A percentile compares a stretch with the other conserved stretches of the same genome.
Conservation (phyloP, 345 rosid genomes). For the Dipteronia sinensis region DNA sequence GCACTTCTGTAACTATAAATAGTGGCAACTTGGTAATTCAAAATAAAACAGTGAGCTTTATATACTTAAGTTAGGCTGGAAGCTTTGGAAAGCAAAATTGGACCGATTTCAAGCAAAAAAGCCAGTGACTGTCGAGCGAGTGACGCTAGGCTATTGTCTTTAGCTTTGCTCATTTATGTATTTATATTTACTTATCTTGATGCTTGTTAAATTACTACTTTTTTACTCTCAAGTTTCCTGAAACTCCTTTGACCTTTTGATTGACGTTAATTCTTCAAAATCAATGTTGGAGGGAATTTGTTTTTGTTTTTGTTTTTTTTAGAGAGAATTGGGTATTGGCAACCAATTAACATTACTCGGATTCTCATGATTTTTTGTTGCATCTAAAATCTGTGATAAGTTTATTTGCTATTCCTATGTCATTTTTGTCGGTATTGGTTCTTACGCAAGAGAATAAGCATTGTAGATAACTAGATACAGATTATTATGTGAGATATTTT, state of each 20-base stretch:
- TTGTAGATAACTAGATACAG: background rate
- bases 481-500: background rate
- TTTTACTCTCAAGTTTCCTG: background rate
- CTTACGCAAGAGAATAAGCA: background rate
- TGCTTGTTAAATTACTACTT: background rate
- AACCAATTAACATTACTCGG: background rate
- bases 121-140: background rate
- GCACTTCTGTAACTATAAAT: background rate
- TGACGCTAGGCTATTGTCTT: background rate
- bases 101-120: too few relatives aligned
- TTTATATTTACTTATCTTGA: background rate
- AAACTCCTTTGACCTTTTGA: background rate
- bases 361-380: background rate
- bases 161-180: background rate
- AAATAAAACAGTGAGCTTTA: background rate
- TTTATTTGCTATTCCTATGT: background rate
- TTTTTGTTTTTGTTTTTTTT: too few relatives aligned
- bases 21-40: background rate
- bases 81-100: too few relatives aligned
- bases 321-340: background rate
- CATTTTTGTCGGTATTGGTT: background rate
- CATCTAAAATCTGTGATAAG: background rate
- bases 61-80: background rate
- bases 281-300: background rate
- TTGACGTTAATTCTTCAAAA: background rate